Conservation (phyloP, 2,329 filamentous ascomycete species). For the Alternaria sp. region DNA sequence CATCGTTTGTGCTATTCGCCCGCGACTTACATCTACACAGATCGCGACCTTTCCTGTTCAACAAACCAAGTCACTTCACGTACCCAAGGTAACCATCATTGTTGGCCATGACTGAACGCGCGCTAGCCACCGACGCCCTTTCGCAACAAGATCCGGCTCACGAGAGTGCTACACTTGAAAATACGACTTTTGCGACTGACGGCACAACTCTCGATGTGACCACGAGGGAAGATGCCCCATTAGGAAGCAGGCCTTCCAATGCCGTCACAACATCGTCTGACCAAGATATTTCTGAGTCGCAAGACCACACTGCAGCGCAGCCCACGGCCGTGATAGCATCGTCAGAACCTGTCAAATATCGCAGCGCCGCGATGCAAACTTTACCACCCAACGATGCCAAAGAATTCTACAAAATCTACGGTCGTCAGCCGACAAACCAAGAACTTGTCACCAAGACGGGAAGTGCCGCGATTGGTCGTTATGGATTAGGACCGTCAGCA, state of each 20-base stretch:
- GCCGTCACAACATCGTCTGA: not conserved
- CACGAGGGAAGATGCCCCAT: not conserved
- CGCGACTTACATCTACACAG: not conserved
- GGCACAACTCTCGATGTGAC: not conserved
- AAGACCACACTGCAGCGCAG: not conserved
- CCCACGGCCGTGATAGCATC: not conserved
- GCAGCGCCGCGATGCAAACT: constrained; percentile 29
- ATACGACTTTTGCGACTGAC: not conserved
- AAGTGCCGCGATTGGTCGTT: constrained; percentile 23
- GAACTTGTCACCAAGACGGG: constrained; percentile 20
- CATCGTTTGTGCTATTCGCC: not conserved
- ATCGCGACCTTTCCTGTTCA: not conserved
- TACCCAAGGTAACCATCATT: not conserved
- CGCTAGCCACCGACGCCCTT: not conserved
- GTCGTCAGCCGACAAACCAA: constrained; percentile 14
- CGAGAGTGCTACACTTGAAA: not conserved
- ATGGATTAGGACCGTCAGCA: not conserved
- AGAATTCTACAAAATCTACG: constrained; percentile 23
- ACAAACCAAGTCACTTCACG: not conserved
- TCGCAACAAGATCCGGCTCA: not conserved
- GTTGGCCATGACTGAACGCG: not conserved
- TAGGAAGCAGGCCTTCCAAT: not conserved
- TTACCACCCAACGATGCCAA: constrained; percentile 14
- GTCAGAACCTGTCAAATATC: constrained; percentile 16
- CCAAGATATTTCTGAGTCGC: not conserved